Percentiles rank a stretch among this genome's conserved stretches.
phyloP scores from a whole-genome alignment of 2,329 filamentous ascomycete genomes.

The Emergomyces africanus region DNA sequence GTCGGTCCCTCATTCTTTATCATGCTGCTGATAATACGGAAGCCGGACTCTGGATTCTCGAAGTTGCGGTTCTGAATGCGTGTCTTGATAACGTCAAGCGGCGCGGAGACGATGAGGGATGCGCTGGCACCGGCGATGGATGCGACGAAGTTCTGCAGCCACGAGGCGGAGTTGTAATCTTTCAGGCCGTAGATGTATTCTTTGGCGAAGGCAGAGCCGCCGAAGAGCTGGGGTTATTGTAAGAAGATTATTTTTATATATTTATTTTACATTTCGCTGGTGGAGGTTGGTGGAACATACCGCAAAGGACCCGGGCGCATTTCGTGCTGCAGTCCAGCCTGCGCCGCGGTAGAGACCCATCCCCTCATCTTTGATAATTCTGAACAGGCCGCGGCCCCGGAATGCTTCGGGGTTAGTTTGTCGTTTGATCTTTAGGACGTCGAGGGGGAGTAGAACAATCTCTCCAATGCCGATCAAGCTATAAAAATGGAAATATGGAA shows the following conservation, averaged over 20 bases:
- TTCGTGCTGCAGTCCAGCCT: slow-evolving; percentile 94
- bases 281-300: slow-evolving; percentile 45
- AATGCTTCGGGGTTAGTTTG: slow-evolving; percentile 99
- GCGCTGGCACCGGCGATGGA: slow-evolving; percentile 91
- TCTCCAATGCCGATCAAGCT: slow-evolving; percentile 95
- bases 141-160: slow-evolving; percentile 94
- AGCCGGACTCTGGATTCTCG: slow-evolving; percentile 89
- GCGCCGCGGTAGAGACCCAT: slow-evolving; percentile 93
- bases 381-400: slow-evolving; percentile 79
- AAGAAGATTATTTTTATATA: slow-evolving; percentile 8
- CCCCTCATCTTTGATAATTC: slow-evolving; percentile 84
- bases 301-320: slow-evolving; percentile 92
- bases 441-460: slow-evolving; percentile 85
- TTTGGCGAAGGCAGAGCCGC: slow-evolving; percentile 93
- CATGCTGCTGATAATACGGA: slow-evolving; percentile 89
- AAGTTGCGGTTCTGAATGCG: slow-evolving; percentile 98
- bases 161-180: slow-evolving; percentile 91
- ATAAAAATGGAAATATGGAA: slow-evolving; percentile 1
- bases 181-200: slow-evolving; percentile 81
- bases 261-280: not conserved
- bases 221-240: slow-evolving; percentile 60
- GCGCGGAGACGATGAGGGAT: slow-evolving; percentile 91
- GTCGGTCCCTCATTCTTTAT: slow-evolving; percentile 71
- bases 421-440: slow-evolving; percentile 98
- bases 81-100: slow-evolving; percentile 95